Evolutionary conservation across 768 basidiomycete species (phyloP), one percentile per base, ranked within the genome.

Genomic region (Coprinellus aureogranulatus): DNA sequence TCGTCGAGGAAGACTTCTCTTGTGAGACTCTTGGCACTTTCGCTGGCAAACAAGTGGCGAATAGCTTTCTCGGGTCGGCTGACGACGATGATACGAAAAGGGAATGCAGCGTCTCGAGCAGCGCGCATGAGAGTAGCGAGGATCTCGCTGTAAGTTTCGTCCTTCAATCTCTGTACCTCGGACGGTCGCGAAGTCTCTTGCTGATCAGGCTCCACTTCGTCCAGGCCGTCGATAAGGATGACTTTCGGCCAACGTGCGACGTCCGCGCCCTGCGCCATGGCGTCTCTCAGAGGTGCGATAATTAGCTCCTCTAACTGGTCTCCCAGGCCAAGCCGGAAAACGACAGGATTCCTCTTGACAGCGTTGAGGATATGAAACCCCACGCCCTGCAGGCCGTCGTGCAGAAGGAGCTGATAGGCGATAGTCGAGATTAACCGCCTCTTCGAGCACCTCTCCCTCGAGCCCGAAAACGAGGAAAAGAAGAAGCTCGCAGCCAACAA

Each of bases 221-320:
- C 61, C n/a, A 62, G 34, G 9, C 58, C 61, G 45, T 62, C 61
- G 34, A 59, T 59, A 6, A 62, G 30, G 28, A 57, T 26, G 10
- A 39, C 47, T 23, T 41, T 57, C 3, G 47, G 55, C 37, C 53
- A 41, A 20, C 30, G 11, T 30, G 16, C 6, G n/a, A 34, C 28
- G 2, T n/a, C 25, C 18, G 18, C 11, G 18, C 18, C 27, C 6
- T 20, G 22, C n/a, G n/a, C n/a, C n/a, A n/a, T n/a, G 12, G 28
- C 26, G n/a, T 50, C 26, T 28, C 1, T 4, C 12, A 50, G 28
- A 9, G 28, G 48, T 18, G 28, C 16, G 22, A 55, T 6, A 18
- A 55, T 34, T 11, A 55, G 40, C 20, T 10, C 41, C 2, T 20
- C 23, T 14, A 55, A 16, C 45, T 55, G 54, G 30, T n/a, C 27